Evolutionary conservation across 2,329 filamentous ascomycete species (phyloP).

Genomic region (Trichoderma arundinaceum): DNA sequence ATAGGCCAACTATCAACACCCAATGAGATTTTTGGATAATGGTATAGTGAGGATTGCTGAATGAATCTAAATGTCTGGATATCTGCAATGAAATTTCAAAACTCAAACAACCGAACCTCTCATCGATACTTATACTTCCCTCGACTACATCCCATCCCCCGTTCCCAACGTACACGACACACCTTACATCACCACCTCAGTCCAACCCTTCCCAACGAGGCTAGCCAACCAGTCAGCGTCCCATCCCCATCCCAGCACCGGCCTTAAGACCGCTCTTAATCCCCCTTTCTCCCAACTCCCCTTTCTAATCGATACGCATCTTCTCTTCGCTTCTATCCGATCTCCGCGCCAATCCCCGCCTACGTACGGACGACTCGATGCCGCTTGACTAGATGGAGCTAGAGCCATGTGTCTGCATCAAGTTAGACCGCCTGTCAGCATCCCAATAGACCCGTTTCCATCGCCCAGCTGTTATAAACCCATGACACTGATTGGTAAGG

Average conservation of each 20-base stretch:
- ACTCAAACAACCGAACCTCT: background rate
- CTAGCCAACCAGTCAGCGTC: constrained; percentile 12
- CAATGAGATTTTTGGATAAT: no score
- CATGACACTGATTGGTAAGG: no score
- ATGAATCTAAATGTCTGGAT: background rate
- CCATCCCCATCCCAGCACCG: background rate
- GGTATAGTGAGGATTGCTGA: background rate
- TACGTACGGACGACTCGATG: background rate
- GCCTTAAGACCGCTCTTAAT: background rate
- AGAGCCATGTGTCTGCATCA: background rate
- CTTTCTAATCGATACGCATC: no score
- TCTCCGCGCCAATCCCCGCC: no score
- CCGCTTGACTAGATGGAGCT: background rate
- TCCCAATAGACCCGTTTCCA: background rate
- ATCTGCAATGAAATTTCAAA: no score
- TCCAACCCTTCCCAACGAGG: background rate
- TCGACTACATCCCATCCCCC: no score
- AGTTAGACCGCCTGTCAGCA: background rate
- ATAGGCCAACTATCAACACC: no score
- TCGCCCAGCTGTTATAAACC: background rate
- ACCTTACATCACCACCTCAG: background rate
- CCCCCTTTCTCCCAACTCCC: no score
- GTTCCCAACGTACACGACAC: no score
- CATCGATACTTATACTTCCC: constrained; percentile 1
- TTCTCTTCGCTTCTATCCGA: no score